These are phyloP conservation scores for Crithidia acanthocephali DNA, from an alignment of 208 protist genomes.

Conservation along the genomic window DNA sequence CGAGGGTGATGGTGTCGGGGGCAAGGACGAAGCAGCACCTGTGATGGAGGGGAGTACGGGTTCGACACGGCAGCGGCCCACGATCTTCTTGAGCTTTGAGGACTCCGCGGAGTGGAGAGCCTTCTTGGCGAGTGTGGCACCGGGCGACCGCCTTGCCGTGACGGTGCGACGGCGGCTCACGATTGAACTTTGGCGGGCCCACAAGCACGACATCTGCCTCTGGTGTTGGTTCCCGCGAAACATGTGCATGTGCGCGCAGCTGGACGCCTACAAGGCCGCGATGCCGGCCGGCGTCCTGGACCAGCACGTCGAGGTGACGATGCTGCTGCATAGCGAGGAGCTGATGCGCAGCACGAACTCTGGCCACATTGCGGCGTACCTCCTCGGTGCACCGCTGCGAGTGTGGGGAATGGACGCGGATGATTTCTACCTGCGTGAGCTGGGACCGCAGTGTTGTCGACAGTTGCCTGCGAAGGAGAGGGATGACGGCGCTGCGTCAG, in stretches of 20 bases:
- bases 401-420: slow-evolving; percentile 80
- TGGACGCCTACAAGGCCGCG: slow-evolving; percentile 45
- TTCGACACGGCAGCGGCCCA: slow-evolving; percentile 11
- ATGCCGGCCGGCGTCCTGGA: slow-evolving; percentile 35
- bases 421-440: slow-evolving; percentile 45
- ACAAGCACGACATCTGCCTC: slow-evolving; percentile 53
- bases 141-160: slow-evolving; percentile 45
- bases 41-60: too few species aligned
- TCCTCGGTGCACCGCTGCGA: slow-evolving; percentile 66
- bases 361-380: slow-evolving; percentile 79
- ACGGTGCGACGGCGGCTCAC: slow-evolving; percentile 64
- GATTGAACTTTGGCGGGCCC: slow-evolving; percentile 52
- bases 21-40: neutral
- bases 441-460: neutral
- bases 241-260: slow-evolving; percentile 69
- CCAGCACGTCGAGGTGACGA: slow-evolving; percentile 49
- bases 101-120: slow-evolving; percentile 76
- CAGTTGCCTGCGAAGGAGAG: neutral
- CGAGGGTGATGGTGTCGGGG: neutral
- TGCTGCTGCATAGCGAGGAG: slow-evolving; percentile 83
- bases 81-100: slow-evolving; percentile 66
- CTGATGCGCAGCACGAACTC: slow-evolving; percentile 87
- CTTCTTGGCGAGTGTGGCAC: slow-evolving; percentile 40
- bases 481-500: too few species aligned
- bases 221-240: slow-evolving; percentile 77